Evolutionary conservation across 2,329 filamentous ascomycete species (phyloP), one percentile per base, ranked within the genome.

Genomic region (Cryphonectria radicalis): DNA sequence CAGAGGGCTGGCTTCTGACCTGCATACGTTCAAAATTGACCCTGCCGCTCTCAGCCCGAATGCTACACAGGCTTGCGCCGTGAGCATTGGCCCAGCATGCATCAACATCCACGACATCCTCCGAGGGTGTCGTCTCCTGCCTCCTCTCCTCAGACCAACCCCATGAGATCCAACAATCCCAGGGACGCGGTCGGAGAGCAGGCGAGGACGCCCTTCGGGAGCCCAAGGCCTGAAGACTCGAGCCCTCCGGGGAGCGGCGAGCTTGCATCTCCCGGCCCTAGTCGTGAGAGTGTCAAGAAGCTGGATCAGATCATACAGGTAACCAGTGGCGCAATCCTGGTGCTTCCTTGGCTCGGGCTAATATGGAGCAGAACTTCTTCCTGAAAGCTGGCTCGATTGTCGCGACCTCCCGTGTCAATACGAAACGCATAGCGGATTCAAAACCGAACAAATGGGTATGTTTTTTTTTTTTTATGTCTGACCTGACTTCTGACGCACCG

Each of bases 291-390:
- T 6, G 83, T 92, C 79, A 89, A 88, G 82, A 96, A 96, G 84
- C 86, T 98, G 76, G 96, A 97, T 80, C 94, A 97, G 83, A 96
- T 98, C 78, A 91, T 98, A 77, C 93, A 96, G 88, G 94, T 97
- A 77, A 32, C 35, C 22, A 17, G 1, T 64, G 13, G 62, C 43
- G 7, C 28, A n/a, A 10, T 32, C 19, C n/a, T 42, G 3, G 2
- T 22, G 19, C 35, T 14, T 2, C n/a, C 5, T 63, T 19, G 35
- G 62, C 67, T 73, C 60, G 72, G 71, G 37, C 73, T 72, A 67
- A 73, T 37, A 22, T 10, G 25, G n/a, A 25, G 40, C 77, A 98
- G 94, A 97, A 98, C 80, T 96, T 97, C 81, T 93, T 95, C 80
- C 91, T 90, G 75, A 98, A 98, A 84, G 91, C 93, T 50, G 93